phyloP scores from a whole-genome alignment of 2,329 filamentous ascomycete species.

The Stemphylium beticola region DNA sequence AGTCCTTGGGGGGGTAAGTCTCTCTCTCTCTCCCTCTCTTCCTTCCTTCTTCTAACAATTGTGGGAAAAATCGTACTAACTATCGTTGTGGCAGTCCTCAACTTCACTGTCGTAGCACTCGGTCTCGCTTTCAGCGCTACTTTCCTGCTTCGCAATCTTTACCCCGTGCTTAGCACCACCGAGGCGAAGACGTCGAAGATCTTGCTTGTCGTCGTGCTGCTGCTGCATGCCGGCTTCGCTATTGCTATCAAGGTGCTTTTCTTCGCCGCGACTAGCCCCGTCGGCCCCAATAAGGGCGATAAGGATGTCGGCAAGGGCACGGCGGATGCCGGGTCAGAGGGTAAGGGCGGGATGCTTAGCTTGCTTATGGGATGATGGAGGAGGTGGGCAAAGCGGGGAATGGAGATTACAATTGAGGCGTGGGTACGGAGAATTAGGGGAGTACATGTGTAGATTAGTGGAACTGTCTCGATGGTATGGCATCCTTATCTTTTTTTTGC shows the following conservation, averaged over 20 bases:
- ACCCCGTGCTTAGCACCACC: constrained; percentile 87
- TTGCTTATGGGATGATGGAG: constrained; percentile 7
- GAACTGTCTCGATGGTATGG: too few relatives aligned
- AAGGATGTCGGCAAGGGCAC: constrained; percentile 23
- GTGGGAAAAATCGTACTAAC: background rate
- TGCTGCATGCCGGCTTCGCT: constrained; percentile 85
- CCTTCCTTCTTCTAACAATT: background rate
- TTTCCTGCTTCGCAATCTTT: constrained; percentile 51
- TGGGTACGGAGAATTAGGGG: too few relatives aligned
- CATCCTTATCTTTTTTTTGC: too few relatives aligned
- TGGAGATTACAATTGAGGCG: too few relatives aligned
- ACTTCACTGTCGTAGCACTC: constrained; percentile 90
- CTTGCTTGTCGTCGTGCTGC: constrained; percentile 81
- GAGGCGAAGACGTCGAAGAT: constrained; percentile 91
- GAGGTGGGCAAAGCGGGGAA: too few relatives aligned
- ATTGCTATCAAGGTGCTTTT: constrained; percentile 96
- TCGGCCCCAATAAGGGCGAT: constrained; percentile 35
- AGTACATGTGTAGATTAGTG: too few relatives aligned
- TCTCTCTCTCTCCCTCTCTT: background rate
- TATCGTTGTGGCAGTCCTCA: constrained; percentile 64
- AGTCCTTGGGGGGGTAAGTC: constrained; percentile 71
- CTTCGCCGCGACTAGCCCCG: constrained; percentile 70
- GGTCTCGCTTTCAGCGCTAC: constrained; percentile 48
- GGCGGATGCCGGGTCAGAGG: constrained; percentile 2
- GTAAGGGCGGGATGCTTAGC: constrained; percentile 23